Evolutionary conservation across 2,329 filamentous ascomycete species (phyloP).

Genomic region (Verticillium nonalfalfae): DNA sequence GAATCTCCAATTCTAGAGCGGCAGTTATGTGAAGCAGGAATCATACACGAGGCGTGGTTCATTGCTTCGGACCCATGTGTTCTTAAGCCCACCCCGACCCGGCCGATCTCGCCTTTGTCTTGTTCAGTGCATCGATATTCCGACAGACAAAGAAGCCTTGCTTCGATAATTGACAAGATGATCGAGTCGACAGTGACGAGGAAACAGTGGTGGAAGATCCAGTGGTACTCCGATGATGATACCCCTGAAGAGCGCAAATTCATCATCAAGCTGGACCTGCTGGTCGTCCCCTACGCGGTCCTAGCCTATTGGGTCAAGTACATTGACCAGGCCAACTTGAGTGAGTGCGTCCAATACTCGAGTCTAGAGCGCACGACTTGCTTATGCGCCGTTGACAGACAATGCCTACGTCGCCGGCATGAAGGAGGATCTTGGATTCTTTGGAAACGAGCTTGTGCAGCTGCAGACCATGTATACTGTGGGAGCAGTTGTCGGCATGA

Average conservation of each 20-base stretch:
- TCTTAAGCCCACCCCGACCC: neutral
- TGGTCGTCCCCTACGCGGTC: conserved; percentile 27
- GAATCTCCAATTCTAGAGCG: neutral
- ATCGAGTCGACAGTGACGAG: neutral
- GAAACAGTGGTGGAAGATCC: conserved; percentile 28
- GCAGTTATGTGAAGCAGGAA: neutral
- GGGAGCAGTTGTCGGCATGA: conserved; percentile 38
- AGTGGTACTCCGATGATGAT: conserved; percentile 45
- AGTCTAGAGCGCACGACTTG: neutral
- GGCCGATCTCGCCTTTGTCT: neutral
- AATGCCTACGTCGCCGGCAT: conserved; percentile 52
- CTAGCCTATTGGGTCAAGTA: conserved; percentile 19
- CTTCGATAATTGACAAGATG: neutral
- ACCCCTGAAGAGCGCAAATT: conserved; percentile 16
- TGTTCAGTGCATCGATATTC: neutral
- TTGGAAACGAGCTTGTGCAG: conserved; percentile 48
- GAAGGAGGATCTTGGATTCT: conserved; percentile 42
- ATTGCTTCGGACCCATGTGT: neutral
- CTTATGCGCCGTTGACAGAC: conserved; percentile 22
- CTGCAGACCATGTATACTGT: conserved; percentile 46
- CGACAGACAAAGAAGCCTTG: neutral
- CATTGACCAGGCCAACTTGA: conserved; percentile 18
- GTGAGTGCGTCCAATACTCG: conserved; percentile 2
- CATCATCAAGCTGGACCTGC: conserved; percentile 45
- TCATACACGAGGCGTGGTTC: neutral